Base-by-base conservation (phyloP, 2,329 filamentous ascomycete species). In the Davidsoniella australis region DNA sequence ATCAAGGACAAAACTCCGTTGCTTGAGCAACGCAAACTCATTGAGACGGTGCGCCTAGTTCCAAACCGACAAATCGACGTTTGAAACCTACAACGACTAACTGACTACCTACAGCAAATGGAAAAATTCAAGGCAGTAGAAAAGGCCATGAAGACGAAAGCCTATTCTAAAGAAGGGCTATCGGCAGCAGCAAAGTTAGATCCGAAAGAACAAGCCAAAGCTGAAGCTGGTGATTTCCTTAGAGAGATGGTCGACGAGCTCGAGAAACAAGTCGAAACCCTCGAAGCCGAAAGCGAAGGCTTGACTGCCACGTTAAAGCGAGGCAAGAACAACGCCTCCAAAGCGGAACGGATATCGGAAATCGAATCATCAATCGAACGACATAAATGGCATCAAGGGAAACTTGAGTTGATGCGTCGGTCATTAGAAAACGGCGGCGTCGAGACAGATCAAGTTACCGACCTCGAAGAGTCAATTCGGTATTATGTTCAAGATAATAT, bases 81-180 rank as follows among this genome's bases (percentile, higher is more conserved):
- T 54, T 18, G 18, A 50, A 20, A 29, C 18, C 10, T 41, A 26
- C 17, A 41, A n/a, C 55, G 48, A 57, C 57, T 54, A 55, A 51
- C 50, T 41, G 17, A 41, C 23, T 33, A 37, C 36, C 40, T 58
- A 64, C 68, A 91, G 85, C 82, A 89, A 84, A 98, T 98, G 91
- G 91, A 98, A 68, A 87, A 86, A 60, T 98, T 98, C 76, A 98
- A 98, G 70, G 89, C 88, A n/a, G 91, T 98, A 48, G 91, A 98
- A 67, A 98, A 98, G 72, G 91, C 94, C 61, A 96, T 98, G 91
- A 98, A 98, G 73, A 98, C 91, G 51, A 98, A 98, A 66, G 91
- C 91, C 54, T 98, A 94, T 68, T 96, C 91, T 54, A 96, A 98
- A 71, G 91, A 96, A 67, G 91, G 91, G 41, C 69, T 98, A 56